phyloP scores from a whole-genome alignment of 306 rosid genomes.

The Vicia villosa region DNA sequence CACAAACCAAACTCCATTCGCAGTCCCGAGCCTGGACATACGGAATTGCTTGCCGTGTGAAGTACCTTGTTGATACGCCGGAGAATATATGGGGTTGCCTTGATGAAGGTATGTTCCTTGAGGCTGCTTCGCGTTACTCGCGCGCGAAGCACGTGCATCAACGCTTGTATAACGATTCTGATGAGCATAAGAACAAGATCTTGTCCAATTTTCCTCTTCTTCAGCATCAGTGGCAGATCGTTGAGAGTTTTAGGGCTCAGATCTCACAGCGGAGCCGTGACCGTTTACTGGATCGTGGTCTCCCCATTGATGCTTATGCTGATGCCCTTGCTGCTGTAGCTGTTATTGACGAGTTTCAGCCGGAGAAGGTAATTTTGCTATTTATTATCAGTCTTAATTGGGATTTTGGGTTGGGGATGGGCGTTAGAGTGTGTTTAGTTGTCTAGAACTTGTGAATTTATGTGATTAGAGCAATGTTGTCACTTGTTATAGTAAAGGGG shows the following conservation, averaged over 20 bases:
- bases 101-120: slow-evolving; percentile 92
- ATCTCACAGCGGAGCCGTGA: slow-evolving; percentile 95
- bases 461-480: slow-evolving; percentile 13
- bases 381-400: slow-evolving; percentile 4
- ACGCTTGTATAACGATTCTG: slow-evolving; percentile 36
- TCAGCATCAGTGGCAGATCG: slow-evolving; percentile 99
- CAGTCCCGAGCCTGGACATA: slow-evolving; percentile 60
- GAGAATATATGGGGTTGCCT: slow-evolving; percentile 98
- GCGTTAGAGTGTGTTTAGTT: neutral
- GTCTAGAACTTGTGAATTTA: slow-evolving; percentile 15
- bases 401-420: slow-evolving; percentile 15
- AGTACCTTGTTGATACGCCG: slow-evolving; percentile 89
- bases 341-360: slow-evolving; percentile 74
- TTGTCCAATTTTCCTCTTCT: slow-evolving; percentile 79
- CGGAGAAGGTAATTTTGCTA: slow-evolving; percentile 47
- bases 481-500: neutral
- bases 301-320: slow-evolving; percentile 59
- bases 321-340: slow-evolving; percentile 91
- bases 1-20: slow-evolving; percentile 40
- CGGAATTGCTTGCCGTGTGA: slow-evolving; percentile 83
- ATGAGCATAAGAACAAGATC: slow-evolving; percentile 44
- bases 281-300: slow-evolving; percentile 71
- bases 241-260: slow-evolving; percentile 86
- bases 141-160: slow-evolving; percentile 84
- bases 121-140: slow-evolving; percentile 77